Base-by-base conservation (phyloP, 164 flowering plant genomes). In the Echeveria elegans region DNA sequence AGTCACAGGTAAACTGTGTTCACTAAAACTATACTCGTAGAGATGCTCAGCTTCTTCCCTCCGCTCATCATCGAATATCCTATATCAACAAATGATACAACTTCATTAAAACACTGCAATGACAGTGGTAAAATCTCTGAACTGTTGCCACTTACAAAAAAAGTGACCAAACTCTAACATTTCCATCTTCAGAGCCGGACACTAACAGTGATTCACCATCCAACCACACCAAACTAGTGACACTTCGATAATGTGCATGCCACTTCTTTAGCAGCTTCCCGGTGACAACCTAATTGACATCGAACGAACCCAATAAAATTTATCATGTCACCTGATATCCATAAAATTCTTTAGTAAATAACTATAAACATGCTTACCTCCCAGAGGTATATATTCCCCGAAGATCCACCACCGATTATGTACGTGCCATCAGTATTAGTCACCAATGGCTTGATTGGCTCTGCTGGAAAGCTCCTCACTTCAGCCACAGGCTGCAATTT, bases 121-220 rank as follows among this genome's bases (percentile, higher is more conserved):
- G 5, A 58, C 11, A 26, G 26, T 34, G 52, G 12, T 40, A 56
- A 37, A 34, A 12, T 19, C 15, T n/a, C 41, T 12, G n/a, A 15
- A 45, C 50, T 5, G 96, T 24, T 86, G 96, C 72, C 77, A 83
- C 94, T 31, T 87, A 89, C 97, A 73, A 75, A 75, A 81, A 67
- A 68, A 90, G 88, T 5, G 90, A 85, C 95, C 92, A 93, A 40
- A 89, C 91, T 73, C 84, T 81, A 70, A 90, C 77, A 60, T 71
- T 71, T 70, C 96, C 97, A 78, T 90, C 94, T 64, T 86, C 92
- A 0, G 96, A 76, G 43, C 97, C 96, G 67, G 96, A 93, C 65
- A 90, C 74, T 28, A 88, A 69, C 12, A 89, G 74, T 0, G 96
- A 88, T 50, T 86, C 88, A 63, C 88, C 94, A 23, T 85, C 87